A percentile compares a stretch with the other conserved stretches of the same genome.
Evolutionary conservation across 495 filamentous ascomycete species (phyloP).

Genomic region (Penicillium taxi): DNA sequence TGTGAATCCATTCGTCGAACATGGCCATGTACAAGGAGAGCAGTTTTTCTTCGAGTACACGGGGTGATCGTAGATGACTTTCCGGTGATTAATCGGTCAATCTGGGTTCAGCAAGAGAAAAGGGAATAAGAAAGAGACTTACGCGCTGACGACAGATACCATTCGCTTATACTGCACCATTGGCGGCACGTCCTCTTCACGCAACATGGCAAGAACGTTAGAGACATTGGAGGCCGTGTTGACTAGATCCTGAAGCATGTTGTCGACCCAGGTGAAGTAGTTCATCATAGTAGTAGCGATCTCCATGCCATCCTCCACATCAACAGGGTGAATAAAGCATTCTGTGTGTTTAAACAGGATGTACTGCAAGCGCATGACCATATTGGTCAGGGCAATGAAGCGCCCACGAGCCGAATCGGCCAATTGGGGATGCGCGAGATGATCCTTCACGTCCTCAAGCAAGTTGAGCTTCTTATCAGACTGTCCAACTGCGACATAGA

Average conservation of each 20-base stretch:
- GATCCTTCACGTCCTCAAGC: constrained; percentile 13
- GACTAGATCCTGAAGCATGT: constrained; percentile 7
- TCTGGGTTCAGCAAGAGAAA: too few relatives aligned
- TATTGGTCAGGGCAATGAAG: constrained; percentile 21
- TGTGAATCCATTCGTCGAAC: constrained; percentile 25
- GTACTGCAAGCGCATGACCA: constrained; percentile 15
- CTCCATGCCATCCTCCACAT: constrained; percentile 3
- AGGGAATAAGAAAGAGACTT: constrained; percentile 5
- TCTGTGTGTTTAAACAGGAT: constrained; percentile 15
- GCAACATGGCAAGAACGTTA: constrained; percentile 1
- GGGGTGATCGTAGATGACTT: constrained; percentile 19
- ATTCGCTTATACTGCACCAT: constrained; percentile 14
- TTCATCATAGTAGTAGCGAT: constrained; percentile 9
- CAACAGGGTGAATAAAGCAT: constrained; percentile 7
- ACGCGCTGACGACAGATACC: constrained; percentile 14
- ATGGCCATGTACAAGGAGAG: constrained; percentile 18
- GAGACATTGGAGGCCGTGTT: constrained; percentile 1
- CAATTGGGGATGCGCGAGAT: constrained; percentile 11
- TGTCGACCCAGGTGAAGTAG: constrained; percentile 13
- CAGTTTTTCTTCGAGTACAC: constrained; percentile 16
- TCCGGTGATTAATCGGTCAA: background rate
- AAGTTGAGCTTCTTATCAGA: constrained; percentile 1
- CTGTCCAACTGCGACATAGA: background rate
- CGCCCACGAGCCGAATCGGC: constrained; percentile 4
- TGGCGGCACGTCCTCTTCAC: background rate